Base-by-base conservation (phyloP, 108 stramenopile genomes). In the Nitzschia sp. region DNA sequence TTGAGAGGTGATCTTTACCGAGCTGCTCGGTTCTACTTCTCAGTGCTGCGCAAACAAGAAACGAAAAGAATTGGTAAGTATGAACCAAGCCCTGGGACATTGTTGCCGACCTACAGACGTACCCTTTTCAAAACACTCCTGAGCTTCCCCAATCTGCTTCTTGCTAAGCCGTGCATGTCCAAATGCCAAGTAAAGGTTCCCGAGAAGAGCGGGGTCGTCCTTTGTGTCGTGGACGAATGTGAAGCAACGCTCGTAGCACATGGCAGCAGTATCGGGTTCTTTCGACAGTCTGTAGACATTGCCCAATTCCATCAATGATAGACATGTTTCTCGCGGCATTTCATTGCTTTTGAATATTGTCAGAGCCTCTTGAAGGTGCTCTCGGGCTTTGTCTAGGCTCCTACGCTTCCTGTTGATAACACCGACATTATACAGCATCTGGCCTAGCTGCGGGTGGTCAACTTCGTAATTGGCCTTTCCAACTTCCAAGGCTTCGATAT, bases 281-380 rank as follows among this genome's bases (percentile, higher is more conserved):
- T 62, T 53, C 46, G 48, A 68, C 57, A 78, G 74, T 45, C 81
- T 80, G 67, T 84, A 80, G 11, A 87, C 55, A 60, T 85, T 75
- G 29, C 83, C 84, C 27, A 90, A 67, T 49, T 85, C 85, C 28
- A 81, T 73, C 36, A 87, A 66, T 17, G 85, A 81, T 3, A 66
- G 68, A 33, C 75, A 71, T 5, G 78, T 78, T 60, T 82, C 83
- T 0, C 57, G 51, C 11, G 55, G 63, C 33, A 84, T 73, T 21
- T 74, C 81, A 18, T 76, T 34, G 21, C 47, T 53, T 33, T 76
- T 71, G 55, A 83, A 70, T 11, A 85, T 77, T 42, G 75, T 75
- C 19, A 90, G 75, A 18, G 86, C 80, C 34, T 82, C 77, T 33
- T 59, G 67, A 42, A 87, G 60, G 23, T 55, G 62, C 24, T 64